Base-by-base conservation (phyloP, 345 rosid species). In the Eucalyptus cloeziana region DNA sequence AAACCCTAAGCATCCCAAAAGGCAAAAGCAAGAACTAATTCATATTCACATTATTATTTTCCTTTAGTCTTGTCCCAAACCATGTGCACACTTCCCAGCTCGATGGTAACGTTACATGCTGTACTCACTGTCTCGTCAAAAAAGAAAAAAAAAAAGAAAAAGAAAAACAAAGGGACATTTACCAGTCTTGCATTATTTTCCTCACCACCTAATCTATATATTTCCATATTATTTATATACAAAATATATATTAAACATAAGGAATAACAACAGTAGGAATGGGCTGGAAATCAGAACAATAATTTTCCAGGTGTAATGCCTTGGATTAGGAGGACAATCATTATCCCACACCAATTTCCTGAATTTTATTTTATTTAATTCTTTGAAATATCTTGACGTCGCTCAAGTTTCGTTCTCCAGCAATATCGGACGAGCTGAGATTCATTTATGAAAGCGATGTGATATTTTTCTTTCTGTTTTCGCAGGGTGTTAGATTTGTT, bases 71-170 rank as follows among this genome's bases (percentile, higher is more conserved):
- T 76, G 83, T 37, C 47, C 30, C 83, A 76, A 76, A 37, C 83
- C 83, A 76, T 6, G 47, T 37, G 15, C 83, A 11, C 83, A 37
- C 83, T 76, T 76, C 83, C 47, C 22, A 76, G 83, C 47, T 37
- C 43, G 47, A 76, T 76, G 1, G 5, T 76, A 76, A 37, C 83
- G 12, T 37, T 21, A 19, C 47, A 76, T 10, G 5, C 27, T 10
- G 8, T 24, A 21, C 27, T 37, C 81, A 71, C 27, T 3, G 45
- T 71, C 45, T 71, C 45, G 22, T 19, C 22, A 3, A 22, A 64
- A 64, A n/a, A n/a, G 31, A 4, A 4, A 4, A 31, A 31, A 12
- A 13, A 17, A 31, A 3, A 31, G 2, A 21, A 5, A 2, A 2
- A 25, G 1, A 27, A 12, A 30, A 13, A 60, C 3, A 60, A 27